Conservation (phyloP, 2,329 filamentous ascomycete genomes). For the Trichoderma sp. region DNA sequence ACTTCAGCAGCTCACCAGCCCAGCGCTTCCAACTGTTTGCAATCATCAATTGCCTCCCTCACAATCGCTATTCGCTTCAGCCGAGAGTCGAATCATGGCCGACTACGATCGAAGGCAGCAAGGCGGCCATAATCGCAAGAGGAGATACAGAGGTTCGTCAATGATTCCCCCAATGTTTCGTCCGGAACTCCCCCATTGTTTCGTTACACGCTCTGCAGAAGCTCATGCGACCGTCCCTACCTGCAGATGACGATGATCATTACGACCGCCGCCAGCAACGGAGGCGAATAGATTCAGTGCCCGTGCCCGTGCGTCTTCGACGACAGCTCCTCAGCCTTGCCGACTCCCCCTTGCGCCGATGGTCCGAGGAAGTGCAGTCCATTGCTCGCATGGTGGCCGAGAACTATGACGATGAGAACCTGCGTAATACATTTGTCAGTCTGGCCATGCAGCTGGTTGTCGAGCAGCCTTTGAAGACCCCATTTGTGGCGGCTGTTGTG, state of each 20-base stretch:
- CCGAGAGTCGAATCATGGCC: slow-evolving; percentile 43
- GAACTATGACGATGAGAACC: slow-evolving; percentile 80
- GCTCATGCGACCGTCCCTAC: not conserved
- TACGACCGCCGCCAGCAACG: slow-evolving; percentile 73
- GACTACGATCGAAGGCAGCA: slow-evolving; percentile 59
- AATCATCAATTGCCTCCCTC: not conserved
- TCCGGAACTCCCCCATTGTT: not conserved
- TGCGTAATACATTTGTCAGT: slow-evolving; percentile 71
- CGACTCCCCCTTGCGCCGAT: slow-evolving; percentile 76
- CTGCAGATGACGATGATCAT: slow-evolving; percentile 70
- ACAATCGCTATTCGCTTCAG: not conserved
- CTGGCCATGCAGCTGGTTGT: slow-evolving; percentile 74
- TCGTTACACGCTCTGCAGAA: not conserved
- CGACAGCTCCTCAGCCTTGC: slow-evolving; percentile 79
- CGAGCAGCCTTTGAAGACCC: slow-evolving; percentile 97
- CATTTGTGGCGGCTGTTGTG: slow-evolving; percentile 83
- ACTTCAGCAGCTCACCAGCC: not conserved
- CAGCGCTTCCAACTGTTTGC: not conserved
- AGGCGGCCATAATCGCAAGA: slow-evolving; percentile 66
- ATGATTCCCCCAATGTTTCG: not conserved
- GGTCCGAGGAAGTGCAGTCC: slow-evolving; percentile 73
- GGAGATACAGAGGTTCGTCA: slow-evolving; percentile 72
- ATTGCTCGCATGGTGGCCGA: slow-evolving; percentile 78
- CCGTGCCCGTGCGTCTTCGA: slow-evolving; percentile 69
- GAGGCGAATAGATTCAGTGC: slow-evolving; percentile 70